Conservation (phyloP, 257 asterid species). For the Solanum chilense region DNA sequence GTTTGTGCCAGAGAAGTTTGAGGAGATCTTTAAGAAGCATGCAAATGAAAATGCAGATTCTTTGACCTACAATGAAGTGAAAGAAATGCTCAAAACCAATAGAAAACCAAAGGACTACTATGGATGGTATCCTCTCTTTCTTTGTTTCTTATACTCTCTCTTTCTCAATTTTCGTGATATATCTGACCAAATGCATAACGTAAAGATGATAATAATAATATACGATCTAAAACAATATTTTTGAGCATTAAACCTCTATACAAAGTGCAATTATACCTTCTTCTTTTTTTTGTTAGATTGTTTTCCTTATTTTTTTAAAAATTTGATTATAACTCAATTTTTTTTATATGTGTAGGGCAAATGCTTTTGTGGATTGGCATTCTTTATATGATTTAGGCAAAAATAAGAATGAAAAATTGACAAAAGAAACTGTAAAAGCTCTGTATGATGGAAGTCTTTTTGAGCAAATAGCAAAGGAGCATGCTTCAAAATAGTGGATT, state of each 20-base stretch:
- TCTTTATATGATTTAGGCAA: slow-evolving; percentile 45
- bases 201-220: too few relatives aligned
- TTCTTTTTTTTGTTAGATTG: not conserved
- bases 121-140: slow-evolving; percentile 50
- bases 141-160: not conserved
- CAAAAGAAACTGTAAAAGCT: slow-evolving; percentile 44
- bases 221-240: too few relatives aligned
- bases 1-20: slow-evolving; percentile 58
- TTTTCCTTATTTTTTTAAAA: not conserved
- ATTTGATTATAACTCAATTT: not conserved
- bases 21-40: slow-evolving; percentile 54
- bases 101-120: slow-evolving; percentile 57
- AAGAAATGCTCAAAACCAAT: slow-evolving; percentile 41
- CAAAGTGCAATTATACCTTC: not conserved
- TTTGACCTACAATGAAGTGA: slow-evolving; percentile 55
- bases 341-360: slow-evolving; percentile 33
- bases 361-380: slow-evolving; percentile 65
- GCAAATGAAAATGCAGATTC: slow-evolving; percentile 29
- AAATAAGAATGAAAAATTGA: slow-evolving; percentile 38
- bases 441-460: slow-evolving; percentile 80
- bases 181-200: not conserved
- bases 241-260: not conserved
- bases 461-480: slow-evolving; percentile 51
- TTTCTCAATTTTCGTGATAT: not conserved
- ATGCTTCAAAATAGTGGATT: slow-evolving; percentile 26